A percentile compares a stretch with the other conserved stretches of the same genome.
These are phyloP conservation scores for Ustilago bromivora DNA, from an alignment of 1,284 basidiomycete genomes.

Conservation along the genomic window DNA sequence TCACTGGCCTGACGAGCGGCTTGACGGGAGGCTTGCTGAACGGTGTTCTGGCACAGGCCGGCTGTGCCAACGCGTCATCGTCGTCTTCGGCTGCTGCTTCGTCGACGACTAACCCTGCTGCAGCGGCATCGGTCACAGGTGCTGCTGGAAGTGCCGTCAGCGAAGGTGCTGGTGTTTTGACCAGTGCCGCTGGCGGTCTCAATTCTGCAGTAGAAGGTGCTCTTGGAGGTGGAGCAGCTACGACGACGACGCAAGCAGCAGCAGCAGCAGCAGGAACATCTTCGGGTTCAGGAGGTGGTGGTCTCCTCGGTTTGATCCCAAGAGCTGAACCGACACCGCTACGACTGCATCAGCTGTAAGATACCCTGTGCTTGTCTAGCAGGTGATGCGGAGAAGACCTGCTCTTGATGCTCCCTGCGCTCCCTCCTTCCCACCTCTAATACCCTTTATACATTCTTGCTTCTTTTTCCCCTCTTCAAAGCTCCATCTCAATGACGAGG, in stretches of 20 bases:
- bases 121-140: background rate
- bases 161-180: background rate
- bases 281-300: background rate
- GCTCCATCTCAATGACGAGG: background rate
- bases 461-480: background rate
- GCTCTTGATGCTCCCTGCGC: constrained; percentile 2
- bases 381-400: constrained; percentile 12
- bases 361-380: background rate
- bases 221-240: background rate
- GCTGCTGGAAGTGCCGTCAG: background rate
- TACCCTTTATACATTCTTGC: background rate
- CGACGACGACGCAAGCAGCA: background rate
- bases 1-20: constrained; percentile 14
- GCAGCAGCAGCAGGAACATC: background rate
- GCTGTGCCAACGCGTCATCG: constrained; percentile 29
- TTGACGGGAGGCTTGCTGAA: constrained; percentile 17
- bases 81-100: constrained; percentile 6
- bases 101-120: constrained; percentile 15
- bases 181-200: constrained; percentile 2
- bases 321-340: constrained; percentile 2
- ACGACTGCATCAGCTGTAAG: constrained; percentile 4
- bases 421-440: background rate
- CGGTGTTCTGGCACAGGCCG: constrained; percentile 18
- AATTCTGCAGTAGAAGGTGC: background rate
- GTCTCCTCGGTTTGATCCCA: background rate